Conservation (phyloP, 257 asterid genomes). For the Ajuga chamaepitys region DNA sequence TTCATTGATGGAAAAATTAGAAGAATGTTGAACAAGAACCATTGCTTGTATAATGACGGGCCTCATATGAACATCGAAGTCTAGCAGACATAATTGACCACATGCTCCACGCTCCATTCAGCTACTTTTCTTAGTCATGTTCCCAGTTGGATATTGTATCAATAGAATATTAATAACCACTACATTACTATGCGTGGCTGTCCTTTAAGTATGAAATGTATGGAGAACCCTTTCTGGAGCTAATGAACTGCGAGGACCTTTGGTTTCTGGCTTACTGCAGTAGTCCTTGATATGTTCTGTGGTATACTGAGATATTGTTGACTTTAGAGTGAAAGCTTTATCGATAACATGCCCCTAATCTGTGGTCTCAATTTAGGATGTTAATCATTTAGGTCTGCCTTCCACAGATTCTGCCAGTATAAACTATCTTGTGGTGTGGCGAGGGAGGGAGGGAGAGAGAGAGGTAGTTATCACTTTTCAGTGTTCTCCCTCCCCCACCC, state of each 20-base stretch:
- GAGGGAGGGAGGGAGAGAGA: neutral
- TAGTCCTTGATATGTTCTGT: slow-evolving; percentile 3
- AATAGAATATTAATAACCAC: neutral
- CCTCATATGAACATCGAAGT: neutral
- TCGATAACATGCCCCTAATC: neutral
- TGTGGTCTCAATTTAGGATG: neutral
- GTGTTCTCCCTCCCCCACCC: too few species aligned
- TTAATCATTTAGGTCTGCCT: slow-evolving; percentile 3
- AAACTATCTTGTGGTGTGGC: neutral
- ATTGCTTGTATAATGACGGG: neutral
- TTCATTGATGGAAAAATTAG: neutral
- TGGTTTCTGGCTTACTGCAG: neutral
- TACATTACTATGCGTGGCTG: neutral
- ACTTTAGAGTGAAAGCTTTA: neutral
- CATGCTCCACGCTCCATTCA: neutral
- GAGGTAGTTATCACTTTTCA: neutral
- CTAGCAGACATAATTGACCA: neutral
- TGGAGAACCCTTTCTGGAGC: neutral
- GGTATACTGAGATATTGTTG: neutral
- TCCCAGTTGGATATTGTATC: neutral
- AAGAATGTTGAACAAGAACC: neutral
- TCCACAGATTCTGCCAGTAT: slow-evolving; percentile 2
- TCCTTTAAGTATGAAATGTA: neutral
- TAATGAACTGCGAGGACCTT: slow-evolving; percentile 2
- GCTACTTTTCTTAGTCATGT: neutral